These are phyloP conservation scores for Oryza brachyantha DNA, from an alignment of 176 grass and related monocot genomes.

Conservation along the genomic window DNA sequence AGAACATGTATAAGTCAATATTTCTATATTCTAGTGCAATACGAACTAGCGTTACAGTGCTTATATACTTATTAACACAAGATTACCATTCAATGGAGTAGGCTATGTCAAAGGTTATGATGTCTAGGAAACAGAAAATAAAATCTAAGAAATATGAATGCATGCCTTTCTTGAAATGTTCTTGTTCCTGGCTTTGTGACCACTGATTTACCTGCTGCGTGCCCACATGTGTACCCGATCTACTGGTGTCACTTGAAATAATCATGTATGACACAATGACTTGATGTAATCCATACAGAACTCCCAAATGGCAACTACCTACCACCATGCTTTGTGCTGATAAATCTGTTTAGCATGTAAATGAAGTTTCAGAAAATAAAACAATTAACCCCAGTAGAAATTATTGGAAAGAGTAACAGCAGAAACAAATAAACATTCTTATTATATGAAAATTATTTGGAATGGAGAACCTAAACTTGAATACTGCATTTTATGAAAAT, in stretches of 20 bases:
- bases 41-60: neutral
- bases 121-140: neutral
- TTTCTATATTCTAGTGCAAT: neutral
- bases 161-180: conserved; percentile 2
- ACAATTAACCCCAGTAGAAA: neutral
- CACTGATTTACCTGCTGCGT: neutral
- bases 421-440: neutral
- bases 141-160: neutral
- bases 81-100: neutral
- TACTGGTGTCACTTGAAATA: neutral
- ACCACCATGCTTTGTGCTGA: neutral
- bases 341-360: neutral
- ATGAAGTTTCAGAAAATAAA: neutral
- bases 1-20: neutral
- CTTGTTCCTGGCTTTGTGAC: neutral
- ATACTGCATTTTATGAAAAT: neutral
- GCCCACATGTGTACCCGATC: neutral
- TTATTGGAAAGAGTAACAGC: neutral
- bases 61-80: neutral
- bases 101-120: neutral
- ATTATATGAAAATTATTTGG: neutral
- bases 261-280: neutral
- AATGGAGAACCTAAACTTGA: neutral
- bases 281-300: neutral
- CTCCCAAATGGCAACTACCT: neutral